phyloP scores from a whole-genome alignment of 495 filamentous ascomycete species.

The Penicillium coprophilum region DNA sequence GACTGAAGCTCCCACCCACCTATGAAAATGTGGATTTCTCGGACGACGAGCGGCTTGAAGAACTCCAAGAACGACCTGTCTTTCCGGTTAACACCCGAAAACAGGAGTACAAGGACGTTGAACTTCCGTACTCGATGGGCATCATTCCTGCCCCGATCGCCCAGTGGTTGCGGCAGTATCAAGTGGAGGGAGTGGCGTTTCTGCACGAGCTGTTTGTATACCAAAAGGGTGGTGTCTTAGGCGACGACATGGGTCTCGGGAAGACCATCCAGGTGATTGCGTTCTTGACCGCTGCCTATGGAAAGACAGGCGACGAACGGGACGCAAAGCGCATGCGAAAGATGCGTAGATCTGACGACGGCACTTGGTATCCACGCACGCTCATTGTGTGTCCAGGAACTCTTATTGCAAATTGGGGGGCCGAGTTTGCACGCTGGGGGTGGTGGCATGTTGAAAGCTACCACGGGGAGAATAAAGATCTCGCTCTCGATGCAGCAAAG shows the following conservation, averaged over 20 bases:
- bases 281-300: conserved; percentile 89
- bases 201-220: conserved; percentile 89
- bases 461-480: conserved; percentile 73
- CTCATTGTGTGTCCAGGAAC: conserved; percentile 87
- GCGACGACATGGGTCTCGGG: conserved; percentile 96
- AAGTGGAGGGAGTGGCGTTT: conserved; percentile 82
- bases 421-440: conserved; percentile 84
- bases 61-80: conserved; percentile 65
- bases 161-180: conserved; percentile 90
- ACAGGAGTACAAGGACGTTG: conserved; percentile 70
- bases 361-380: conserved; percentile 80
- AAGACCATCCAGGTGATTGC: conserved; percentile 98
- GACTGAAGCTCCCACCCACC: conserved; percentile 73
- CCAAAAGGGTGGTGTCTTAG: conserved; percentile 85
- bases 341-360: conserved; percentile 57
- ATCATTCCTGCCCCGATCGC: conserved; percentile 88
- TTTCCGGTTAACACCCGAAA: conserved; percentile 63
- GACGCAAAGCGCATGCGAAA: conserved; percentile 92
- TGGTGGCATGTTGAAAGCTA: conserved; percentile 90
- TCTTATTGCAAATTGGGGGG: conserved; percentile 86
- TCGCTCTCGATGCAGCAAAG: conserved; percentile 69
- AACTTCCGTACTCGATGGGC: conserved; percentile 72
- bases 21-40: conserved; percentile 85
- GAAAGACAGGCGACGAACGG: conserved; percentile 88
- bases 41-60: conserved; percentile 68